Evolutionary conservation across 176 grass and related monocot species (phyloP).

Genomic region (Pontederia paniculata): DNA sequence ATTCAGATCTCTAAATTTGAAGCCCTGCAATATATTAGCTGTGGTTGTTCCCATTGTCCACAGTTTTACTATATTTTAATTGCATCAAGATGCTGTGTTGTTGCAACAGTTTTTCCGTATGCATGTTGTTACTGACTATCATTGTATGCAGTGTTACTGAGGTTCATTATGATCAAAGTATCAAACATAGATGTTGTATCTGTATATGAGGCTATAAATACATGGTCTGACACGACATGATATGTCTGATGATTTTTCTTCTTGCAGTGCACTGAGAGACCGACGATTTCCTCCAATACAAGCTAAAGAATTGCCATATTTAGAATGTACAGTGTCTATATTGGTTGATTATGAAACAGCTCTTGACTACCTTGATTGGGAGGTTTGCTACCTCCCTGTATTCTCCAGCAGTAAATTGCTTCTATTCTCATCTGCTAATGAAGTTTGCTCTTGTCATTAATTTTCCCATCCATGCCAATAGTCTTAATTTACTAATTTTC

Average conservation of each 20-base stretch:
- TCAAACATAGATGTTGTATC: no score
- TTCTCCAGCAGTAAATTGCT: neutral
- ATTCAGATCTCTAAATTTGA: no score
- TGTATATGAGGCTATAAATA: no score
- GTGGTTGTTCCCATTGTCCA: no score
- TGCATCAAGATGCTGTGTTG: no score
- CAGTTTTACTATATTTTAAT: no score
- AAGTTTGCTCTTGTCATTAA: neutral
- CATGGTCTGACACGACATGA: neutral
- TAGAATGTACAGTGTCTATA: conserved; percentile 94
- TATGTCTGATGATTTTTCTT: conserved; percentile 9
- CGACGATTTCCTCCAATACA: conserved; percentile 83
- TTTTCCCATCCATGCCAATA: neutral
- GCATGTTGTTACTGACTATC: no score
- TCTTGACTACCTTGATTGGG: conserved; percentile 84
- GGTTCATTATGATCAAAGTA: no score
- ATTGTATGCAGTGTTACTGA: no score
- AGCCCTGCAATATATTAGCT: no score
- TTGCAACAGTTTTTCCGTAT: no score
- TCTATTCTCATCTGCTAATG: neutral
- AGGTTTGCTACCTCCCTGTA: conserved; percentile 32
- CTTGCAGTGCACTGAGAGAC: conserved; percentile 79
- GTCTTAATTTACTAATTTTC: neutral
- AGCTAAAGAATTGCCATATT: conserved; percentile 70
- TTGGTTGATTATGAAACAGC: conserved; percentile 71